These are phyloP conservation scores for Pleodorina starrii DNA, from an alignment of 139 green algal genomes.

Conservation along the genomic window DNA sequence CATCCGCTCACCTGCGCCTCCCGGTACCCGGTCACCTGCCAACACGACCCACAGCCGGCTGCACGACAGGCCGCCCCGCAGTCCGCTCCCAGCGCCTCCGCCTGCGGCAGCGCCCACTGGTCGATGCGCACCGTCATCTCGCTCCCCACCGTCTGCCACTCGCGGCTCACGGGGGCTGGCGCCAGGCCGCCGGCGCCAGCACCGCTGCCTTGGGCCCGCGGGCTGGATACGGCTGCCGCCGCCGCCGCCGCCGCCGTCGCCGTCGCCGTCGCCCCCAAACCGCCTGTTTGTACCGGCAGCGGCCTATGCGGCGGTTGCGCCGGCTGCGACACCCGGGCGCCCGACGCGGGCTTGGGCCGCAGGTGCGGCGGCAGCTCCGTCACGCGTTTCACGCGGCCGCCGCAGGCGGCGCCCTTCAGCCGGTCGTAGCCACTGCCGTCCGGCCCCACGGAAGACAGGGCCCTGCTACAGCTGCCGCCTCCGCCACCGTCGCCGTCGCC, in stretches of 20 bases:
- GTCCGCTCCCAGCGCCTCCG: not conserved
- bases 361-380: not conserved
- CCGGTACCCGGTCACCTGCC: not conserved
- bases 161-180: not conserved
- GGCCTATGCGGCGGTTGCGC: not conserved
- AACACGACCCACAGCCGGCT: not conserved
- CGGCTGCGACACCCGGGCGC: not conserved
- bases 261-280: not conserved
- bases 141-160: not conserved
- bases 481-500: not conserved
- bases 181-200: not conserved
- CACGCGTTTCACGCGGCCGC: not conserved
- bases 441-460: no score
- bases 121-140: slow-evolving; percentile 6
- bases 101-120: not conserved
- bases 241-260: not conserved
- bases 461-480: no score
- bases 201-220: not conserved
- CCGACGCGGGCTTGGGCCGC: not conserved
- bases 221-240: no score
- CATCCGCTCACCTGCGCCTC: not conserved
- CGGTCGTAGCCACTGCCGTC: no score
- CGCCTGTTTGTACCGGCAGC: not conserved
- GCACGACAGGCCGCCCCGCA: not conserved
- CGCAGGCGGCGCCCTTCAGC: no score